Evolutionary conservation across 2,329 filamentous ascomycete genomes (phyloP), one percentile per base, ranked within the genome.

Genomic region (Mycocentrospora acerina): DNA sequence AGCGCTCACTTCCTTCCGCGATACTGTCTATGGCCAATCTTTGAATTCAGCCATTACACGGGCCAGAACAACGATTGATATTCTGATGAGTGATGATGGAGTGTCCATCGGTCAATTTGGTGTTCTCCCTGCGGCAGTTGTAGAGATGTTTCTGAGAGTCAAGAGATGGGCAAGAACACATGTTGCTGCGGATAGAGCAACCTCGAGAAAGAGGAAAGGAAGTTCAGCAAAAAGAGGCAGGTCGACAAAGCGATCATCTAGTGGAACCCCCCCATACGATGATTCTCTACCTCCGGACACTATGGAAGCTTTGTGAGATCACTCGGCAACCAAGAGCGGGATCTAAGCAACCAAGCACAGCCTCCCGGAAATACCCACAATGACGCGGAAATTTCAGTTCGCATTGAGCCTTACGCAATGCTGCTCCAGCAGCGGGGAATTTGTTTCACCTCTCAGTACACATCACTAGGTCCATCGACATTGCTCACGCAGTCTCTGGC

Each of bases 11-110:
- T 80, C 81, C 4, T 97, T 91, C 62, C 78, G 78, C 35, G 80
- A 81, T 31, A 83, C 79, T 53, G 90, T 96, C 0, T 90, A 93
- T 55, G 90, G 91, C 0, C 86, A 94, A 63, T 93, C 85, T 57
- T 69, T 96, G 46, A 80, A 85, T 18, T 79, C 79, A 47, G 81
- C 81, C 7, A 77, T 86, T 53, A 90, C 88, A 7, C 83, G 79
- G 51, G 77, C 89, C 16, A 60, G 60, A 31, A 74, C 89, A 4
- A 81, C 77, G 45, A 71, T 91, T 17, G 76, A 83, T 46, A 68
- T 94, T 29, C 67, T 94, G 13, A 81, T 81, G 54, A 75, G 81
- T 15, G 69, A 73, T 39, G 74, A 69, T 55, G 76, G 70, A 4
- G 62, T 71, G 1, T 71, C 69, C 15, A 74, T 78, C 32, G 62